Base-by-base conservation (phyloP, 1,284 basidiomycete species). In the Xanthoconium separans region DNA sequence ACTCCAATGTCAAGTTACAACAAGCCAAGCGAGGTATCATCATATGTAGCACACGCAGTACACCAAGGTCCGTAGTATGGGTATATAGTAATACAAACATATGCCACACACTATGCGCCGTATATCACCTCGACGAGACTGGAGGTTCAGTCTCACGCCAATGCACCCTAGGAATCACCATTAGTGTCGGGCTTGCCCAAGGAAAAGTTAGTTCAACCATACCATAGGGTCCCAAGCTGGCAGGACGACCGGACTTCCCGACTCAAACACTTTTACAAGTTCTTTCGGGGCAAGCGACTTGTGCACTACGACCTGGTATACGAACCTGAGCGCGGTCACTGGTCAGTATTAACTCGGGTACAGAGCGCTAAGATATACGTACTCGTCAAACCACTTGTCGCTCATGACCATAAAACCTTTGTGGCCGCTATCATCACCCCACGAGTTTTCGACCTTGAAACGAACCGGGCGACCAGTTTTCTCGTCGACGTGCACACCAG, bases 391-490 rank as follows among this genome's bases (percentile, higher is more conserved):
- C 95, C 95, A 98, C 41, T 77, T 78, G 58, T 91, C 88, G 44
- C 85, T 89, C 91, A 96, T 96, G 62, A 96, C 85, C 75, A 91
- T 95, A 75, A 87, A 98, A 3, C 94, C 95, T 64, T 94, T 87
- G 60, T 93, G 80, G 20, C 95, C 92, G 0, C 78, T 80, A 0
- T 76, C 76, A n/a, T 86, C 82, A 24, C 92, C 90, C 96, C 95
- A 98, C 10, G 86, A 90, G 76, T 98, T 98, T 79, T 98, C 95
- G 12, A 98, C 91, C 72, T 93, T 91, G 81, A 93, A 98, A 12
- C 93, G 80, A 31, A 95, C 74, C 1, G 93, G 87, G 54, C 83
- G 84, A 45, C 93, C 93, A 0, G 74, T 71, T 33, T 75, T 75
- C 15, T 73, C 65, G 66, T 95, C 91, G 51, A 97, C 75, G 69